These are phyloP conservation scores for Wickerhamomyces bisporus DNA, from an alignment of 805 yeast species.

Conservation along the genomic window DNA sequence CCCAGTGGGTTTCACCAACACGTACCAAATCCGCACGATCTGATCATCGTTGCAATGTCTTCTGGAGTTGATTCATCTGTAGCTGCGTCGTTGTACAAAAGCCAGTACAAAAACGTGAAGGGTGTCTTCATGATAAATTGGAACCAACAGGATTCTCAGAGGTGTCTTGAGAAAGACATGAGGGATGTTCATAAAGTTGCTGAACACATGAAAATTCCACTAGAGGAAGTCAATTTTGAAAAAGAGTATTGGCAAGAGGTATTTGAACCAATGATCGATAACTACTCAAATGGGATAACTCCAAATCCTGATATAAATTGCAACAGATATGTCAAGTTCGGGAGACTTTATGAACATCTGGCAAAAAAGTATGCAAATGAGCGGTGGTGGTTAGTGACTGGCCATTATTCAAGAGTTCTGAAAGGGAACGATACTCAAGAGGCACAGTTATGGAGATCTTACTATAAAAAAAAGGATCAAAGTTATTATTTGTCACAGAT, in stretches of 20 bases:
- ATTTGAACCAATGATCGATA: conserved; percentile 83
- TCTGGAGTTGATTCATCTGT: conserved; percentile 96
- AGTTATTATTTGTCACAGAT: conserved; percentile 83
- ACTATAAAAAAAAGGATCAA: conserved; percentile 70
- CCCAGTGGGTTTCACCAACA: conserved; percentile 30
- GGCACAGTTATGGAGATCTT: conserved; percentile 51
- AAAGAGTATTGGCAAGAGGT: conserved; percentile 90
- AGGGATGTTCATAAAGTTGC: conserved; percentile 70
- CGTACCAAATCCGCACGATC: conserved; percentile 48
- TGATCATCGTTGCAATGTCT: conserved; percentile 84
- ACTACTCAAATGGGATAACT: conserved; percentile 67
- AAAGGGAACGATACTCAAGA: conserved; percentile 26
- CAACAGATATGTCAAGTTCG: conserved; percentile 83
- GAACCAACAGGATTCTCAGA: conserved; percentile 36
- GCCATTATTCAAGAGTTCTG: conserved; percentile 66
- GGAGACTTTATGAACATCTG: conserved; percentile 59
- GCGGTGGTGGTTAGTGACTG: conserved; percentile 86
- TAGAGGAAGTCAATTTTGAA: conserved; percentile 79
- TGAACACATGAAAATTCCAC: conserved; percentile 53
- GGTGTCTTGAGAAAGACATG: conserved; percentile 88
- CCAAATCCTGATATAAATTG: conserved; percentile 96
- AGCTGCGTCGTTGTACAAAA: conserved; percentile 64
- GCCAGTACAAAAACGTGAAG: conserved; percentile 50
- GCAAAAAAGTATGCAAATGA: conserved; percentile 29
- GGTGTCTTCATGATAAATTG: conserved; percentile 93